Percentiles rank a stretch among this genome's conserved stretches.
These are phyloP conservation scores for Aspergillus ustus DNA, from an alignment of 2,329 filamentous ascomycete species.

Conservation along the genomic window DNA sequence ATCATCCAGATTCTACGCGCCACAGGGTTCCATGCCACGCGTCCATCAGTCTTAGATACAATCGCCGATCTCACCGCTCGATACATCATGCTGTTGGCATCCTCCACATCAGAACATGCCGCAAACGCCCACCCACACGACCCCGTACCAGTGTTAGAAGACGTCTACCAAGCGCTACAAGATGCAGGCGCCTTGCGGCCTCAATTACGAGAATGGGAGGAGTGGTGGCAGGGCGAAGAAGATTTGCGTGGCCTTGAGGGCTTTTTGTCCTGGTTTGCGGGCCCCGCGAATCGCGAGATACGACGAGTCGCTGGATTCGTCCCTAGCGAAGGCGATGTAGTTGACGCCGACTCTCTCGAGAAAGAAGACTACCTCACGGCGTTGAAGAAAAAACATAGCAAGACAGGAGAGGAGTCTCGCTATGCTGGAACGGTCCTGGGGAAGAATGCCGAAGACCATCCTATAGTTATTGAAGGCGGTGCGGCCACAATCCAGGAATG, in stretches of 20 bases:
- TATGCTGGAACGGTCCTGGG: conserved; percentile 86
- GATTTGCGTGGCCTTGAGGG: conserved; percentile 77
- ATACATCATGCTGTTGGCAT: conserved; percentile 77
- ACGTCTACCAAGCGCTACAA: conserved; percentile 84
- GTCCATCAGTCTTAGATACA: conserved; percentile 80
- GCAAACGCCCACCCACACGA: conserved; percentile 68
- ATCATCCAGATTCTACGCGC: conserved; percentile 91
- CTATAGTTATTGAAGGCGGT: conserved; percentile 79
- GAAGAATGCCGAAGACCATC: conserved; percentile 69
- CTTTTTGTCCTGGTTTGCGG: conserved; percentile 79
- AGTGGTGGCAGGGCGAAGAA: conserved; percentile 72
- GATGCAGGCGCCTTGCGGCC: conserved; percentile 77
- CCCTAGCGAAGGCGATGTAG: conserved; percentile 57
- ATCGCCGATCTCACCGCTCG: conserved; percentile 84
- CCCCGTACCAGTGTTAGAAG: conserved; percentile 68
- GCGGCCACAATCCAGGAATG: conserved; percentile 71
- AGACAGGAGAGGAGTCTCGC: conserved; percentile 82
- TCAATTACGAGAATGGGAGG: conserved; percentile 68
- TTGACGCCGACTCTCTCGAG: conserved; percentile 56
- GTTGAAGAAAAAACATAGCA: conserved; percentile 90
- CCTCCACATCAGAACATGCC: conserved; percentile 73
- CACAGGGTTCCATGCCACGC: conserved; percentile 83
- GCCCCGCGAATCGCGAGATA: conserved; percentile 77
- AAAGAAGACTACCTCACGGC: conserved; percentile 74
- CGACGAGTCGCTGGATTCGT: conserved; percentile 78